phyloP scores from a whole-genome alignment of 441 rosid species.

The Aquilaria agallochum region DNA sequence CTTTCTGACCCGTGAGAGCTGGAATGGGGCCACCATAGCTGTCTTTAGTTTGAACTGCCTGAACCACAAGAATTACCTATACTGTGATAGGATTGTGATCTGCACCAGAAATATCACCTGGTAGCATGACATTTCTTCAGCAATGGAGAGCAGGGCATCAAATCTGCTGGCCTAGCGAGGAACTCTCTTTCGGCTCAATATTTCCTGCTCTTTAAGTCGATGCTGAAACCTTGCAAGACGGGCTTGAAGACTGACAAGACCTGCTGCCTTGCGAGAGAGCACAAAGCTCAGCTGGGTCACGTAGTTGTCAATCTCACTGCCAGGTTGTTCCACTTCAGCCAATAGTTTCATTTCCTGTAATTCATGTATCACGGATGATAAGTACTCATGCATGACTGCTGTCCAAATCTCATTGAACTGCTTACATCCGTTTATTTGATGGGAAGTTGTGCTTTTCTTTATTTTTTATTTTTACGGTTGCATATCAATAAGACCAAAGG shows the following conservation, averaged over 20 bases:
- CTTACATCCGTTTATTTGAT: no score
- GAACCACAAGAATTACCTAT: background rate
- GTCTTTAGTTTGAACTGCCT: constrained; percentile 10
- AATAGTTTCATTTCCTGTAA: constrained; percentile 88
- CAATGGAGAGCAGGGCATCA: background rate
- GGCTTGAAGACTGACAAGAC: constrained; percentile 87
- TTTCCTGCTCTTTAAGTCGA: constrained; percentile 87
- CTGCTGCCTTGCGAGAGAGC: constrained; percentile 92
- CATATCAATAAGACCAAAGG: no score
- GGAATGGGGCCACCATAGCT: background rate
- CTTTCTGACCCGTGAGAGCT: no score
- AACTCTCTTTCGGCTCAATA: constrained; percentile 80
- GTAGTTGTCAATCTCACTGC: constrained; percentile 86
- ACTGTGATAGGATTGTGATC: background rate
- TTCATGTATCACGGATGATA: background rate
- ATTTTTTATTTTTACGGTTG: constrained; percentile 64
- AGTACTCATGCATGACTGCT: no score
- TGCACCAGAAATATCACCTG: background rate
- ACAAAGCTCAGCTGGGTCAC: constrained; percentile 77
- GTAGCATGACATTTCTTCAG: background rate
- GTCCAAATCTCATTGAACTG: no score
- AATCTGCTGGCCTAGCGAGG: constrained; percentile 36
- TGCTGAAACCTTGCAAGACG: constrained; percentile 93
- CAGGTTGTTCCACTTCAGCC: constrained; percentile 93
- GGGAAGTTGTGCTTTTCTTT: background rate